These are phyloP conservation scores for Stemphylium lycopersici DNA, from an alignment of 2,329 filamentous ascomycete species.

Conservation along the genomic window DNA sequence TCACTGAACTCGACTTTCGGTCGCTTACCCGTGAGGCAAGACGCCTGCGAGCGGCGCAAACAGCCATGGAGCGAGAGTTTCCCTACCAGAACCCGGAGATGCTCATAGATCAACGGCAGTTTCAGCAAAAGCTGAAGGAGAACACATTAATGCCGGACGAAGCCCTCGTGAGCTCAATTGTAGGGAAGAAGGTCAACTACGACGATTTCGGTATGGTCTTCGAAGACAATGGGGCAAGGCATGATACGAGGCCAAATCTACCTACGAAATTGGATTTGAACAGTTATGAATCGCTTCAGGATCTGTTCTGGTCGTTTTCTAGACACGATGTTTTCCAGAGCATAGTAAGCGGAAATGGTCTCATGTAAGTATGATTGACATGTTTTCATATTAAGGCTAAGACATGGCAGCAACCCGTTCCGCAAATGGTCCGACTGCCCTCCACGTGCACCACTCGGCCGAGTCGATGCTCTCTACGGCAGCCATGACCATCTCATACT, in stretches of 20 bases:
- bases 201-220: slow-evolving; percentile 62
- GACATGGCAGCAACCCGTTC: slow-evolving; percentile 71
- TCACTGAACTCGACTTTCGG: slow-evolving; percentile 80
- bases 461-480: slow-evolving; percentile 79
- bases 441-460: slow-evolving; percentile 80
- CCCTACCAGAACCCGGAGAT: slow-evolving; percentile 39
- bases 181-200: slow-evolving; percentile 64
- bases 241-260: slow-evolving; percentile 46
- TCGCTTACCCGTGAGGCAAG: slow-evolving; percentile 75
- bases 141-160: slow-evolving; percentile 54
- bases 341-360: slow-evolving; percentile 80
- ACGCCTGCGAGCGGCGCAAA: slow-evolving; percentile 62
- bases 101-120: slow-evolving; percentile 38
- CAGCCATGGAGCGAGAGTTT: slow-evolving; percentile 48
- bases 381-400: slow-evolving; percentile 25
- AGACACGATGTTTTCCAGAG: slow-evolving; percentile 95
- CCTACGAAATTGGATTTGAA: slow-evolving; percentile 66
- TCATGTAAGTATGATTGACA: slow-evolving; percentile 70
- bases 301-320: slow-evolving; percentile 94
- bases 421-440: slow-evolving; percentile 84
- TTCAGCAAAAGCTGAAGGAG: slow-evolving; percentile 50
- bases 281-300: slow-evolving; percentile 78
- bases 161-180: slow-evolving; percentile 62
- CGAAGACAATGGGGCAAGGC: slow-evolving; percentile 33
- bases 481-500: slow-evolving; percentile 88